These are phyloP conservation scores for Populus hybrid DNA, from an alignment of 441 rosid species.

Conservation along the genomic window DNA sequence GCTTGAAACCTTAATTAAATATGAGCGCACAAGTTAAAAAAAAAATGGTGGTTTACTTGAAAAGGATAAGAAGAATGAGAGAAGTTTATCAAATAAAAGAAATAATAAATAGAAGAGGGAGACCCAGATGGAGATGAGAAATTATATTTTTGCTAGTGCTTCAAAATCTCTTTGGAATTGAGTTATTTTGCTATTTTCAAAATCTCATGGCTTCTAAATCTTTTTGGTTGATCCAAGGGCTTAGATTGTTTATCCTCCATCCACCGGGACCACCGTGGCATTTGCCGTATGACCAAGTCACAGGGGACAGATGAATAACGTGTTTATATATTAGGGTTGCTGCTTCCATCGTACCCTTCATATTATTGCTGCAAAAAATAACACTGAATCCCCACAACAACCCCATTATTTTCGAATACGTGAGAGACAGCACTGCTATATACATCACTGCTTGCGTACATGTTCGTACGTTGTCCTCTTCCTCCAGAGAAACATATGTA, in stretches of 20 bases:
- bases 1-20: no score
- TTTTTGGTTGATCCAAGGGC: neutral
- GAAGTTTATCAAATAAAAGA: neutral
- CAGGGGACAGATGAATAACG: conserved; percentile 30
- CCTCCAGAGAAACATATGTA: no score
- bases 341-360: conserved; percentile 22
- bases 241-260: neutral
- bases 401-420: neutral
- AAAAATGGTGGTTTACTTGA: neutral
- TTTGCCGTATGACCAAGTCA: conserved; percentile 21
- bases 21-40: no score
- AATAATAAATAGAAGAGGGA: neutral
- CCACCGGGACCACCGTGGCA: neutral
- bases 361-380: conserved; percentile 12
- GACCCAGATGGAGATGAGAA: neutral
- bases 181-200: no score
- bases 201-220: neutral
- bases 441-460: neutral
- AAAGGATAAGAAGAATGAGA: neutral
- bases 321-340: conserved; percentile 24
- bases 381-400: neutral
- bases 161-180: no score
- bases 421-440: neutral
- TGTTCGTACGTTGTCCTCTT: neutral
- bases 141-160: neutral